Evolutionary conservation across 257 asterid genomes (phyloP).

Genomic region (Coffea canephora): DNA sequence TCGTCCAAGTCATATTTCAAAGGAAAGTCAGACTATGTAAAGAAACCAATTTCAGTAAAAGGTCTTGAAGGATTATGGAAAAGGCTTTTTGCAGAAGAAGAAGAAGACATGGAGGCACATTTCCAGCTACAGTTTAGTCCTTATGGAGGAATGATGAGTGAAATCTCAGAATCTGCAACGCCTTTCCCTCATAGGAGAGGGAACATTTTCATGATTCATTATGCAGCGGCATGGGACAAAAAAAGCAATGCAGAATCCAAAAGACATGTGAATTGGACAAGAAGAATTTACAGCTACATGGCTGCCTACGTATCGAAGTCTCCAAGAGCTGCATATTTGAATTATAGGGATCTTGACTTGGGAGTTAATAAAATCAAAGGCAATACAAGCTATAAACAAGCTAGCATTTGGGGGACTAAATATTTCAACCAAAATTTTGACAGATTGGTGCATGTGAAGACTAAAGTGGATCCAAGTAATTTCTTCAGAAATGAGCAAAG

Average conservation of each 20-base stretch:
- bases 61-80: conserved; percentile 39
- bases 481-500: conserved; percentile 9
- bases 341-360: neutral
- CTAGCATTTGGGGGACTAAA: neutral
- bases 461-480: neutral
- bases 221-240: neutral
- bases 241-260: neutral
- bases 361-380: neutral
- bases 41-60: conserved; percentile 24
- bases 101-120: neutral
- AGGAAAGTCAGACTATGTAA: conserved; percentile 44
- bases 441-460: neutral
- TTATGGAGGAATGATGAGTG: neutral
- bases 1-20: conserved; percentile 7
- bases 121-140: neutral
- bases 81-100: conserved; percentile 15
- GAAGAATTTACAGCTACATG: neutral
- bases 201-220: neutral
- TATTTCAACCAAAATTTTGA: neutral
- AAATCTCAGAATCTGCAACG: neutral
- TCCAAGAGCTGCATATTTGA: neutral
- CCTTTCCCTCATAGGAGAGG: neutral
- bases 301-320: conserved; percentile 2
- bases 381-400: neutral
- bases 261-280: neutral